Base-by-base conservation (phyloP, 768 basidiomycete species). In the Hypholoma fasciculare region DNA sequence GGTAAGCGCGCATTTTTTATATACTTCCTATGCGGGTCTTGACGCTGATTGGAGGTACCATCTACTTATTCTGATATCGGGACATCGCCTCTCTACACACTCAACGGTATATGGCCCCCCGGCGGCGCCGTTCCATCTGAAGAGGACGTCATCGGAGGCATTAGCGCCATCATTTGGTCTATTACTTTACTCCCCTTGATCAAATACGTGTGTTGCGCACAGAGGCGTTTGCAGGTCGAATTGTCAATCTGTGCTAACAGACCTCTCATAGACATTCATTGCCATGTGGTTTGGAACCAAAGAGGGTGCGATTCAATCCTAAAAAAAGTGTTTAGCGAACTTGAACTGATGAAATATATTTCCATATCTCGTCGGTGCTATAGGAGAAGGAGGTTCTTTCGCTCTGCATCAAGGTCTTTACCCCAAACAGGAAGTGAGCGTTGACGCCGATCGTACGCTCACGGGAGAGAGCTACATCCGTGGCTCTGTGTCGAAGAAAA, bases 331-430 rank as follows among this genome's bases (percentile, higher is more conserved):
- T 34, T 2, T 34, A 9, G 30, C 6, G 30, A 34, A 34, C 30
- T 34, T 9, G 30, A 34, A 34, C 30, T 34, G 30, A 34, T 34
- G 30, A 2, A 9, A 34, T 34, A 34, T 34, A 2, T 8, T 14
- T 47, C 11, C 6, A 36, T 23, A 23, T 23, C 23, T 23, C 23
- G 6, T 34, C 6, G 30, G 30, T 34, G 30, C 30, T 61, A 1
- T 57, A 79, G 85, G 87, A 17, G 88, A 90, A 68, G 88, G 88
- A 8, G 88, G 87, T 9, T 79, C 83, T 4, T 89, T 88, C 61
- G 87, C 87, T 0, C 69, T 88, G 9, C 83, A 75, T 65, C 83
- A 86, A 66, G 81, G 82, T n/a, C 65, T 88, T 12, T 86, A 78
- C 60, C 86, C 86, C 12, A 81, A 78, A 0, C 69, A 69, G 5